Evolutionary conservation across 129 eudicot species (phyloP).

Genomic region (Arctium minus): DNA sequence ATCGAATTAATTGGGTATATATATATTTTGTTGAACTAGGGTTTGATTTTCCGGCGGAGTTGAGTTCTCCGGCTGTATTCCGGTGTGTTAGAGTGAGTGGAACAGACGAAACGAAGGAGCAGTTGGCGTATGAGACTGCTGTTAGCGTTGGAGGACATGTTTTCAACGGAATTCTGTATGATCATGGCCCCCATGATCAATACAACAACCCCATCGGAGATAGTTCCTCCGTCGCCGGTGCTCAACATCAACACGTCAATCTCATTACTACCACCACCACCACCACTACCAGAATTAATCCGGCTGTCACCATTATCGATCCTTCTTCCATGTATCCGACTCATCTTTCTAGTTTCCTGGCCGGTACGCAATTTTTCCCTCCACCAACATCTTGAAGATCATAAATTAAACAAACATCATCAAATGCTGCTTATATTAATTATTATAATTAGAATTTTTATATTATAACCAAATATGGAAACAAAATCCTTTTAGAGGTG

Average conservation of each 20-base stretch:
- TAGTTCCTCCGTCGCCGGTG: constrained; percentile 37
- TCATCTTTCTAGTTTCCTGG: constrained; percentile 54
- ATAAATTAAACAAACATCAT: neutral
- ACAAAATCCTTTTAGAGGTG: neutral
- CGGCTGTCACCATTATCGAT: constrained; percentile 37
- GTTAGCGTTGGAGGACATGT: constrained; percentile 61
- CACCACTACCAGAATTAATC: constrained; percentile 4
- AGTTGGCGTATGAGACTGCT: constrained; percentile 67
- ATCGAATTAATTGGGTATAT: no score
- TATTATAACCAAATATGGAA: neutral
- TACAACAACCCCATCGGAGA: constrained; percentile 36
- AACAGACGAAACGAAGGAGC: constrained; percentile 47
- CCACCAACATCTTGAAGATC: constrained; percentile 60
- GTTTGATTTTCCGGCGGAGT: constrained; percentile 62
- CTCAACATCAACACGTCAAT: constrained; percentile 34
- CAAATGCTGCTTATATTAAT: neutral
- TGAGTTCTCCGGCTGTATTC: constrained; percentile 49
- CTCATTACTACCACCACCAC: constrained; percentile 27
- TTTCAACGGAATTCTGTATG: constrained; percentile 73
- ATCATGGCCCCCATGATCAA: constrained; percentile 56
- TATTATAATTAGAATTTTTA: neutral
- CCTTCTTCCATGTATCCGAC: constrained; percentile 50
- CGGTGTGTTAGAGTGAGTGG: constrained; percentile 58
- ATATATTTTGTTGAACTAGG: constrained; percentile 43
- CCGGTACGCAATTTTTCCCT: constrained; percentile 76